phyloP scores from a whole-genome alignment of 2,329 filamentous ascomycete genomes.

The Pseudogymnoascus sp. region DNA sequence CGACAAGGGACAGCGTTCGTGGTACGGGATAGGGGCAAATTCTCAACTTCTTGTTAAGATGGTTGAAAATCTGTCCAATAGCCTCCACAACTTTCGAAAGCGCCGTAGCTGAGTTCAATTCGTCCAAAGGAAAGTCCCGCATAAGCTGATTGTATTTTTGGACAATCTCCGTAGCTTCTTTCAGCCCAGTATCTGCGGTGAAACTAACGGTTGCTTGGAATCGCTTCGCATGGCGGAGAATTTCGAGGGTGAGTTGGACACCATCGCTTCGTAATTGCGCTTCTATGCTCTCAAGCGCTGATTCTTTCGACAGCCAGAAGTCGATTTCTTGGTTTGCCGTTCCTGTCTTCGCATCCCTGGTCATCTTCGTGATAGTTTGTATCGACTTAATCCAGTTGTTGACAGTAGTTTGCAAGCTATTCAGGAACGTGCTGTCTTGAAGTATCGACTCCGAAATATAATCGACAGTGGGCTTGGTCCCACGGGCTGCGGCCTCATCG shows the following conservation, averaged over 20 bases:
- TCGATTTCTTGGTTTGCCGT: constrained; percentile 97
- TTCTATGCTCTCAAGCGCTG: constrained; percentile 84
- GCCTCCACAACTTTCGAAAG: constrained; percentile 83
- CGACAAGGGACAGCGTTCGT: constrained; percentile 85
- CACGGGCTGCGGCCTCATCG: constrained; percentile 62
- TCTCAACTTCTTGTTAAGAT: constrained; percentile 95
- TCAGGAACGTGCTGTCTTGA: constrained; percentile 84
- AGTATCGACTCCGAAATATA: constrained; percentile 68
- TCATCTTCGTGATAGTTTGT: constrained; percentile 89
- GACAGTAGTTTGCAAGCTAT: constrained; percentile 84
- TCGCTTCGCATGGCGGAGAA: constrained; percentile 92
- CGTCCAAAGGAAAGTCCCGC: constrained; percentile 87
- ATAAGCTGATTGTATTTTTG: constrained; percentile 99
- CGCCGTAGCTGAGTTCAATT: constrained; percentile 85
- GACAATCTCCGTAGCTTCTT: constrained; percentile 91
- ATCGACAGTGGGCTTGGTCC: constrained; percentile 65
- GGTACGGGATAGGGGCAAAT: constrained; percentile 93
- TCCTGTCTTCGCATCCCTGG: constrained; percentile 65
- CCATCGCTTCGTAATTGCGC: constrained; percentile 80
- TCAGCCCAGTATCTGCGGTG: constrained; percentile 86
- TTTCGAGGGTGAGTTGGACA: constrained; percentile 83
- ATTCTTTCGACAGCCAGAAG: constrained; percentile 98
- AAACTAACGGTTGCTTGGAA: constrained; percentile 98
- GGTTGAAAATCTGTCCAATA: constrained; percentile 78
- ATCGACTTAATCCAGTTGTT: constrained; percentile 99